Evolutionary conservation across 1,284 basidiomycete species (phyloP), one percentile per base, ranked within the genome.

Genomic region (Trametes versicolor): DNA sequence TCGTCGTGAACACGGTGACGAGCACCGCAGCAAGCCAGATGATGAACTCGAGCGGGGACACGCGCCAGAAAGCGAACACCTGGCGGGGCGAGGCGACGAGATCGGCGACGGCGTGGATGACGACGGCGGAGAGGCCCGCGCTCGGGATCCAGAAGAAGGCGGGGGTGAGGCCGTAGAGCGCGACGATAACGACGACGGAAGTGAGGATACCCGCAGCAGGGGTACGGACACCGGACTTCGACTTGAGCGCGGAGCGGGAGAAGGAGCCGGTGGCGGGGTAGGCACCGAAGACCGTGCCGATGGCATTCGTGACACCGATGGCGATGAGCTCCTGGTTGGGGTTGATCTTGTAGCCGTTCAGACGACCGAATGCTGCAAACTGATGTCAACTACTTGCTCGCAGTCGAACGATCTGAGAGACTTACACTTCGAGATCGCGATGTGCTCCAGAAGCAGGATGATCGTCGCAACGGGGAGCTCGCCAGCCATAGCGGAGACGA

Each of bases 231-330:
- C 97, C 97, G 0, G 95, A 97, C 81, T 98, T 98, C 60, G 94
- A 92, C 81, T 98, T 96, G 77, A 99, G 85, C 0, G 97, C 97
- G 3, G 96, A 95, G 41, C 97, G 95, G 45, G 96, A 98, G 86
- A 99, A 99, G 0, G 97, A 99, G 17, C 97, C 98, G 9, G 98
- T 99, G 0, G 97, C 95, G 9, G 97, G 96, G 78, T 98, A 99
- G 2, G 95, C 97, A 63, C 89, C 87, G 78, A 98, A 98, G 70
- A 91, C 83, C 9, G 92, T 91, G 17, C 95, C 95, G 67, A 96
- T 75, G 0, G 91, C 91, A 76, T 97, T 97, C 12, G 95, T 91
- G n/a, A 99, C 96, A 48, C 98, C 97, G 70, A 99, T 99, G 47
- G 98, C 97, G 72, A 99, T 93, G 58, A 99, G 86, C 78, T 99